These are phyloP conservation scores for Syncephalis plumigaleata DNA, from an alignment of 371 early-diverging fungal species.

Conservation along the genomic window DNA sequence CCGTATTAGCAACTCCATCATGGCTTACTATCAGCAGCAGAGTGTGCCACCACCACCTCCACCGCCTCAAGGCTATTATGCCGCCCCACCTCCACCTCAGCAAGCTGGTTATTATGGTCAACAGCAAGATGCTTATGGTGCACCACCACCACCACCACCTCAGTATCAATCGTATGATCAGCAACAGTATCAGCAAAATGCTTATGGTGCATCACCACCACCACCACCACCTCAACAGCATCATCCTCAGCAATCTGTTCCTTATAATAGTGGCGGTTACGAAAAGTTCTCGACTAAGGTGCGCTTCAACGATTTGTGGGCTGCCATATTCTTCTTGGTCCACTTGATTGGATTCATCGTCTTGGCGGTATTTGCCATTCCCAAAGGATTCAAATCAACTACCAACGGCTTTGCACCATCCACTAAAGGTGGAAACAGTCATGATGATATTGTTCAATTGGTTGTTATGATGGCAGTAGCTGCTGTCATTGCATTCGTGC, in stretches of 20 bases:
- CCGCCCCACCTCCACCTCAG: not conserved
- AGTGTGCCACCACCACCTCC: too few species aligned
- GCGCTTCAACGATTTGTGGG: slow-evolving; percentile 32
- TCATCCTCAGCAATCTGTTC: not conserved
- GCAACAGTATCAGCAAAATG: slow-evolving; percentile 1
- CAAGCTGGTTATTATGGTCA: not conserved
- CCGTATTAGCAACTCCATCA: too few species aligned
- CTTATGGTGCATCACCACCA: slow-evolving; percentile 1
- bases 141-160: slow-evolving; percentile 2
- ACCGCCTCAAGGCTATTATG: not conserved
- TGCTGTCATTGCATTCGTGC: slow-evolving; percentile 5
- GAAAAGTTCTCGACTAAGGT: slow-evolving; percentile 17
- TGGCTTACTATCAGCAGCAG: too few species aligned
- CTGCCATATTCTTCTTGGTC: slow-evolving; percentile 20
- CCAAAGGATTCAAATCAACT: slow-evolving; percentile 4
- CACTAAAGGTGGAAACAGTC: not conserved
- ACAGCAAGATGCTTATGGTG: not conserved
- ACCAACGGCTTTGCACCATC: not conserved
- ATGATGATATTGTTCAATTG: not conserved
- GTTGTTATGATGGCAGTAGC: slow-evolving; percentile 2
- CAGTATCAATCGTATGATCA: slow-evolving; percentile 3
- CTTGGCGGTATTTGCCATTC: slow-evolving; percentile 14
- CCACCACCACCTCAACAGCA: slow-evolving; percentile 4
- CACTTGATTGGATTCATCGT: slow-evolving; percentile 21
- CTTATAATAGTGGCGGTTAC: not conserved